phyloP scores from a whole-genome alignment of 352 stramenopile genomes.

The Phytophthora nicotianae region DNA sequence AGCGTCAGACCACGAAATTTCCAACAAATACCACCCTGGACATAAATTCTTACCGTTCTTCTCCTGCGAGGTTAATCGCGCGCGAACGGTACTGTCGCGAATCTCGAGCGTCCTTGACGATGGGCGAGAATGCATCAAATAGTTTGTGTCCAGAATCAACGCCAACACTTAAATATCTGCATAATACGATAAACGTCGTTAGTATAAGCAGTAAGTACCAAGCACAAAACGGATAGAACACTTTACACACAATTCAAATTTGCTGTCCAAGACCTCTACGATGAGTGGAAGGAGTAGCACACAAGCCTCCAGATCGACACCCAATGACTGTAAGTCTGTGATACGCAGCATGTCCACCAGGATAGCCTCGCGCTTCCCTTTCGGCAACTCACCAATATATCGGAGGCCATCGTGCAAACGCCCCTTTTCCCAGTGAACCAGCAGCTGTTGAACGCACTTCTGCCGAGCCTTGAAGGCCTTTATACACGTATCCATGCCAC shows the following conservation, averaged over 20 bases:
- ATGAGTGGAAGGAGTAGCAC: constrained; percentile 79
- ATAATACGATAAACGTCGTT: constrained; percentile 2
- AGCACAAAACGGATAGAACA: neutral
- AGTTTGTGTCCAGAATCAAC: constrained; percentile 67
- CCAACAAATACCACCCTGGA: neutral
- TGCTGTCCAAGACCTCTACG: constrained; percentile 65
- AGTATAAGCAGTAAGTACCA: neutral
- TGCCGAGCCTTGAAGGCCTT: constrained; percentile 75
- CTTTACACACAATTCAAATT: constrained; percentile 64
- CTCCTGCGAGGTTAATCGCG: constrained; percentile 72
- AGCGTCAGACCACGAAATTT: constrained; percentile 6
- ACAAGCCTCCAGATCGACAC: constrained; percentile 76
- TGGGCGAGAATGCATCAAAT: constrained; percentile 73
- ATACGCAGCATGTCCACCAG: constrained; percentile 72
- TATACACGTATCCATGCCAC: constrained; percentile 84
- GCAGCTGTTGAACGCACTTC: constrained; percentile 73
- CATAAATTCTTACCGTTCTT: constrained; percentile 56
- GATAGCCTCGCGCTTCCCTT: constrained; percentile 72
- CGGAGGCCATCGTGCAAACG: constrained; percentile 71
- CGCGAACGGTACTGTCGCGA: constrained; percentile 52
- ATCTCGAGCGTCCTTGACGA: constrained; percentile 71
- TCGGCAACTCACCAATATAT: constrained; percentile 66
- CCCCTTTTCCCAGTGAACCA: constrained; percentile 73
- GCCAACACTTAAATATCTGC: constrained; percentile 61
- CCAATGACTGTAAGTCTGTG: constrained; percentile 65